Percentiles rank a stretch among this genome's conserved stretches.
Evolutionary conservation across 108 stramenopile species (phyloP).

Genomic region (Thalassiosira profunda): DNA sequence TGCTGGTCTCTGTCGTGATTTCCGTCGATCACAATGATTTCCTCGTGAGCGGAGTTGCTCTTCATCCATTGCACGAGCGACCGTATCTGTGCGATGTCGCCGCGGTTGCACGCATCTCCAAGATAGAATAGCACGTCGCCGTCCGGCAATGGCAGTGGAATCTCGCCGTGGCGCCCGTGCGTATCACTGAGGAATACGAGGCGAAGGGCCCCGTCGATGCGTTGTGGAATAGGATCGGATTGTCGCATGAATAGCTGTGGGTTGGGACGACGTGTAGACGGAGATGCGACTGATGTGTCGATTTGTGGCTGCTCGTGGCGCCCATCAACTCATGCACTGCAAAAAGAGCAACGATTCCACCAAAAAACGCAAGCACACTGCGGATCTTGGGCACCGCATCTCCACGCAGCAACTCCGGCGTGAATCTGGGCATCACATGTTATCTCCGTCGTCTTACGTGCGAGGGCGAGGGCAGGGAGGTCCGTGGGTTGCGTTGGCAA

Average conservation of each 20-base stretch:
- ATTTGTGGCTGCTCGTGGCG: too few relatives aligned
- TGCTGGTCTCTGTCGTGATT: not conserved
- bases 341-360: too few relatives aligned
- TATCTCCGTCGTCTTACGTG: too few relatives aligned
- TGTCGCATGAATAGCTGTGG: conserved; percentile 1
- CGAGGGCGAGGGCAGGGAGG: too few relatives aligned
- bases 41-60: not conserved
- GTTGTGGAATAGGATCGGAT: conserved; percentile 4
- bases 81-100: not conserved
- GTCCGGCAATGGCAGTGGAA: not conserved
- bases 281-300: too few relatives aligned
- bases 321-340: too few relatives aligned
- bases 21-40: conserved; percentile 11
- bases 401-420: too few relatives aligned
- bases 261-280: too few relatives aligned
- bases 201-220: not conserved
- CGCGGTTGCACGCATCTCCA: not conserved
- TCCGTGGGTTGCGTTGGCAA: too few relatives aligned
- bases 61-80: conserved; percentile 3
- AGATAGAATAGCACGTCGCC: conserved; percentile 16
- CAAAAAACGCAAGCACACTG: too few relatives aligned
- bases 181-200: conserved; percentile 9
- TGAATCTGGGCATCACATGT: too few relatives aligned
- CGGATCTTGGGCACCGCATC: too few relatives aligned
- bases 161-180: conserved; percentile 8